Conservation (phyloP, 176 grass and related monocot species). For the Paspalum notatum region DNA sequence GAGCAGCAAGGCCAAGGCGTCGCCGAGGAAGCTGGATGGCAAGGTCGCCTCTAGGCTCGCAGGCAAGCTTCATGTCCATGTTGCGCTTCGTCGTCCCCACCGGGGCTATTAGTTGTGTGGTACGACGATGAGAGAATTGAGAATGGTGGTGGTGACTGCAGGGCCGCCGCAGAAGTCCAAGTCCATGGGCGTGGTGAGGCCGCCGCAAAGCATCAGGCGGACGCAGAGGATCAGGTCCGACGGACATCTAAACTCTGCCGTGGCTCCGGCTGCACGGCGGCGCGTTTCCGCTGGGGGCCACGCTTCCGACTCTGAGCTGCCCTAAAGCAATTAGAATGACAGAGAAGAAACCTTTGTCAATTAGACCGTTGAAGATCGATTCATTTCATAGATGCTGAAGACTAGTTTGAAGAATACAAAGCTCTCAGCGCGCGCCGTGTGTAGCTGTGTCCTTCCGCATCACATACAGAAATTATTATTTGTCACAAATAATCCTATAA, state of each 20-base stretch:
- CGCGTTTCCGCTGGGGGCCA: constrained; percentile 30
- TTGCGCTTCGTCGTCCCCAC: no score
- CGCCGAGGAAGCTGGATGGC: constrained; percentile 41
- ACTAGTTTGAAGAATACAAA: background rate
- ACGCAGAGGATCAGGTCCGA: constrained; percentile 62
- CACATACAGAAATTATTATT: background rate
- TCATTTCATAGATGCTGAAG: background rate
- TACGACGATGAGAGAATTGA: background rate
- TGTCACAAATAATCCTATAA: no score
- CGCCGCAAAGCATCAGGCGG: constrained; percentile 18
- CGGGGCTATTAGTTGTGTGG: background rate
- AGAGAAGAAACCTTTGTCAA: background rate
- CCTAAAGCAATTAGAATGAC: constrained; percentile 28
- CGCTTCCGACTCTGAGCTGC: constrained; percentile 67
- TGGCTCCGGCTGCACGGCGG: constrained; percentile 34
- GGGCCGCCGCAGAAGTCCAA: constrained; percentile 45
- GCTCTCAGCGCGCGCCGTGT: no score
- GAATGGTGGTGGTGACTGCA: background rate
- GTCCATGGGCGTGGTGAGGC: constrained; percentile 42
- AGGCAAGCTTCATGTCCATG: constrained; percentile 40
- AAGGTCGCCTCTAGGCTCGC: constrained; percentile 40
- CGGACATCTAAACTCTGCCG: constrained; percentile 29
- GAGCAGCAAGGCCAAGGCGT: constrained; percentile 15
- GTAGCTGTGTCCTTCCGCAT: background rate
- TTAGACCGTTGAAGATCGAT: background rate